These are phyloP conservation scores for Malania oleifera DNA, from an alignment of 164 flowering plant species.

Conservation along the genomic window DNA sequence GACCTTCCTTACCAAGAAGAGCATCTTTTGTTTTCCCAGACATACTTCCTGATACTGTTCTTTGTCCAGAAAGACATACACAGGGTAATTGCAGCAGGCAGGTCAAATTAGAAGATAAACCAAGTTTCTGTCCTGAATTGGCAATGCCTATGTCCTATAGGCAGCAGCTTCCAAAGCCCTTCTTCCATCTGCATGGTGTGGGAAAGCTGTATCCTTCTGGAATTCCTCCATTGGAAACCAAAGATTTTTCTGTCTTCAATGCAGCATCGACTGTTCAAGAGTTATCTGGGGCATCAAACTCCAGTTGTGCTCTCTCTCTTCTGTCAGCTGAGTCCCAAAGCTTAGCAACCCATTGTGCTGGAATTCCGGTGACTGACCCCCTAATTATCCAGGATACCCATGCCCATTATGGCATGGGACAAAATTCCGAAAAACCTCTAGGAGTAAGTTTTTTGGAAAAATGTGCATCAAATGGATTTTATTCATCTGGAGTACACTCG, in stretches of 20 bases:
- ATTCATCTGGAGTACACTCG: conserved; percentile 19
- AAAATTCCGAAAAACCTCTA: conserved; percentile 10
- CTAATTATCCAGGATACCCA: conserved; percentile 8
- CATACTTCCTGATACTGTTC: conserved; percentile 17
- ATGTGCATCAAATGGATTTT: conserved; percentile 7
- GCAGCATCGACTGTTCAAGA: conserved; percentile 9
- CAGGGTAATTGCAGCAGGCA: conserved; percentile 9
- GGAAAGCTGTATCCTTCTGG: conserved; percentile 24
- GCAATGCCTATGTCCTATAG: neutral
- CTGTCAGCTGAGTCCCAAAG: conserved; percentile 41
- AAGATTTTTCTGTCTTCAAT: conserved; percentile 1
- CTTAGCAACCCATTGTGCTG: conserved; percentile 16
- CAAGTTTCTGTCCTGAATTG: conserved; percentile 2
- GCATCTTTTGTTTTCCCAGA: conserved; percentile 24
- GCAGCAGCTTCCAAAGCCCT: conserved; percentile 9
- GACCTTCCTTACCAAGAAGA: conserved; percentile 10
- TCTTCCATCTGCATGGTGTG: conserved; percentile 9
- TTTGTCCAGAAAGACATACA: conserved; percentile 12
- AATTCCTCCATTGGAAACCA: conserved; percentile 10
- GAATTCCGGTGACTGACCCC: conserved; percentile 15
- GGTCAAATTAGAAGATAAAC: conserved; percentile 10
- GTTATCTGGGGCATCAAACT: conserved; percentile 8
- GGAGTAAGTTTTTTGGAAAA: conserved; percentile 12
- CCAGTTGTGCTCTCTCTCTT: conserved; percentile 54
- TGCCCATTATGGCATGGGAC: conserved; percentile 8